Evolutionary conservation across 169 alveolate genomes (phyloP), one percentile per base, ranked within the genome.

Genomic region (Plasmodium billcollinsi): DNA sequence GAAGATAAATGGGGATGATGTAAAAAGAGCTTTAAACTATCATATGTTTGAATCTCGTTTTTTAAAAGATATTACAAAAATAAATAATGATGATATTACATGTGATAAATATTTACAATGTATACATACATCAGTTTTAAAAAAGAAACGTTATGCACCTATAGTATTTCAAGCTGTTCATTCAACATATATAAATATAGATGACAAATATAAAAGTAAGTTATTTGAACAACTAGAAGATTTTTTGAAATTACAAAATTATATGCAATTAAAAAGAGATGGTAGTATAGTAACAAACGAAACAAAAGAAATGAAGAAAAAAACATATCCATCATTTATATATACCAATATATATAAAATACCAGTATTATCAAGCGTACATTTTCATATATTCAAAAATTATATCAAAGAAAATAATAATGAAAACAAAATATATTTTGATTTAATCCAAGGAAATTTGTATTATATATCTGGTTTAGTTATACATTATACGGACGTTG

Each of bases 401-500:
- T 67, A 56, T 59, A 15, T 59, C 11, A 66, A 80, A 47, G 20
- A 67, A 69, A 67, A 62, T 67, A 63, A 9, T 11, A 69, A 45
- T 9, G 39, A 39, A 0, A 80, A 33, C 29, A 33, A 61, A 67
- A 12, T 80, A 29, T 80, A 39, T 62, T 80, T 56, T 71, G 90
- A 80, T 80, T 69, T 80, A 21, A 80, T 69, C 20, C 80, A 54
- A 59, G 90, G 90, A 45, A 80, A 69, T 67, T 50, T 80, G 3
- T 80, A 80, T 62, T 67, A 56, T 45, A 24, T 80, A 33, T 80
- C 90, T 45, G 90, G 90, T 39, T 11, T 80, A 6, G 43, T 80
- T 52, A 62, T 80, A 59, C 90, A 80, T 71, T 80, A 80, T 18
- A 80, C 90, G 39, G 90, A 80, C 15, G 18, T 80, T 24, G 90